Percentiles rank a stretch among this genome's conserved stretches.
phyloP scores from a whole-genome alignment of 139 green algal genomes.

The Micractinium conductrix region DNA sequence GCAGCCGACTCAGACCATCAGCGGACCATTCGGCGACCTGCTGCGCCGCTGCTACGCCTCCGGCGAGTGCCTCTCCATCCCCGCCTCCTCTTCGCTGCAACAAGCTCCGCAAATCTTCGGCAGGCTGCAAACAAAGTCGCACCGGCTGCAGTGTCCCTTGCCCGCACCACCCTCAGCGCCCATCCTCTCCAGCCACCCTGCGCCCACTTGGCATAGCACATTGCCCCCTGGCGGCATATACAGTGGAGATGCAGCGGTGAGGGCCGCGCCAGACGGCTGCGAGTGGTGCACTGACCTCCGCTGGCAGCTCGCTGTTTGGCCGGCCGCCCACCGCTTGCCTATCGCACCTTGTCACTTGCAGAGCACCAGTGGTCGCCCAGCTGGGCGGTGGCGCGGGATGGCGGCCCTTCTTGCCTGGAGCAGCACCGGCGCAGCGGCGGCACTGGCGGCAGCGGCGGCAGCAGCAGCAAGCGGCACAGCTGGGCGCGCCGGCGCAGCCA shows the following conservation, averaged over 20 bases:
- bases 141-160: neutral
- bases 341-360: neutral
- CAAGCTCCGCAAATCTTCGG: too few species aligned
- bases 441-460: neutral
- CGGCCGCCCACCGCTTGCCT: too few species aligned
- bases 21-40: too few species aligned
- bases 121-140: neutral
- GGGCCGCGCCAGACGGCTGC: neutral
- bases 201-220: neutral
- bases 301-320: neutral
- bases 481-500: too few species aligned
- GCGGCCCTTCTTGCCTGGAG: constrained; percentile 1
- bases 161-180: too few species aligned
- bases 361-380: neutral
- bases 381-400: neutral
- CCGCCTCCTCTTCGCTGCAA: too few species aligned
- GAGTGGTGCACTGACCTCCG: neutral
- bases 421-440: neutral
- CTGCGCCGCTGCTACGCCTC: too few species aligned
- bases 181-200: too few species aligned
- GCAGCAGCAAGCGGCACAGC: constrained; percentile 16
- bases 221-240: neutral
- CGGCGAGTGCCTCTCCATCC: too few species aligned
- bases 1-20: too few species aligned
- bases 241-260: neutral